Evolutionary conservation across 768 basidiomycete genomes (phyloP), one percentile per base, ranked within the genome.

Genomic region (Kwoniella pini): DNA sequence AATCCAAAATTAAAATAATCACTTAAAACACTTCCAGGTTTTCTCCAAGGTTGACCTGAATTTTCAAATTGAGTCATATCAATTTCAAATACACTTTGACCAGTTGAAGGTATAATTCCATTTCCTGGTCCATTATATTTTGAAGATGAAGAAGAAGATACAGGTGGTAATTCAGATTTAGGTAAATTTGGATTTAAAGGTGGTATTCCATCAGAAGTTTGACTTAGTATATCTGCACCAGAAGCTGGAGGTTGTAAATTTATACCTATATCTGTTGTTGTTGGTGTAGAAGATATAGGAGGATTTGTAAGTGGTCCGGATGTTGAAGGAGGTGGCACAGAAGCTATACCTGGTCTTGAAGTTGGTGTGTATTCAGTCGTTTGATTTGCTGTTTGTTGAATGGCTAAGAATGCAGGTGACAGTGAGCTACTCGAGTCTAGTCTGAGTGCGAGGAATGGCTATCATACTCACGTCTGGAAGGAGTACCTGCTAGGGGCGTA

Each of bases 1-100:
- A 98, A 98, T 0, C 96, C 96, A 69, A 96, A 98, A 79, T 99
- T 98, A 80, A 99, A 99, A 89, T 93, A 99, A 80, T 97, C 94
- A 67, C 89, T 88, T 62, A 96, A 82, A 81, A 96, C 92, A 3
- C 90, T 87, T 31, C 96, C 96, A 7, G 93, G 89, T 60, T 87
- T 80, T 63, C 96, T 82, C 96, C 96, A 99, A 3, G 87, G 87
- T 72, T 95, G 95, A 83, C 80, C 81, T 88, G 82, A 26, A 85
- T 84, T 44, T 77, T 83, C 70, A 49, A 78, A 69, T 46, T 74
- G 69, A 2, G 64, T 62, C 49, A 95, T 69, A 74, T 96, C 94
- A 26, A 92, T 83, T 56, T 96, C 93, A 33, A 91, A 85, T 43
- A 96, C 89, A 12, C 74, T 74, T 46, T 78, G 73, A 19, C 77